phyloP scores from a whole-genome alignment of 495 filamentous ascomycete genomes.

The Cryomyces antarcticus region DNA sequence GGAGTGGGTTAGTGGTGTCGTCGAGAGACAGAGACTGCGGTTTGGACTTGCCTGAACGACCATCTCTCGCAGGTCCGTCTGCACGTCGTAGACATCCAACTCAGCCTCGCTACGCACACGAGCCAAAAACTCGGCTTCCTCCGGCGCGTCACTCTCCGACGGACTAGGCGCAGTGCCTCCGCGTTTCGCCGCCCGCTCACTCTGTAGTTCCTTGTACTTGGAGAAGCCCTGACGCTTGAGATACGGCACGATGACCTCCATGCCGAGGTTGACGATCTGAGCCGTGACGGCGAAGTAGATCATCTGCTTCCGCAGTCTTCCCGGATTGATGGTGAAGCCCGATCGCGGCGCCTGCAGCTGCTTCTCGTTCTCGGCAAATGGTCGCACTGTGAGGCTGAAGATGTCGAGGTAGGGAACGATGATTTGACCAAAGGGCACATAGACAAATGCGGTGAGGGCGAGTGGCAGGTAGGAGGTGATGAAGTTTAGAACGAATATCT shows the following conservation, averaged over 20 bases:
- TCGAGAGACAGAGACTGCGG: not conserved
- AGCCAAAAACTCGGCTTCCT: slow-evolving; percentile 57
- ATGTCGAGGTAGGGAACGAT: slow-evolving; percentile 83
- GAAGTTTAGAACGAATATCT: slow-evolving; percentile 91
- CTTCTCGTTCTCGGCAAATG: slow-evolving; percentile 52
- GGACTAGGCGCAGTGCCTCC: slow-evolving; percentile 17
- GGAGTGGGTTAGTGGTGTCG: slow-evolving; percentile 1
- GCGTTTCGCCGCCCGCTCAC: slow-evolving; percentile 29
- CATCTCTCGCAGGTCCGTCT: slow-evolving; percentile 82
- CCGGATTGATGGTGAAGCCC: slow-evolving; percentile 66
- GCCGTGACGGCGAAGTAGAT: slow-evolving; percentile 96
- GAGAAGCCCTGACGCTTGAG: slow-evolving; percentile 53
- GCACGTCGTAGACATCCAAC: slow-evolving; percentile 69
- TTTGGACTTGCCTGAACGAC: slow-evolving; percentile 48
- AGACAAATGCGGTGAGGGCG: slow-evolving; percentile 87
- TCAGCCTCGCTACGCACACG: slow-evolving; percentile 79
- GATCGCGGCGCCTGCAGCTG: slow-evolving; percentile 35
- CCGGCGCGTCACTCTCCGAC: slow-evolving; percentile 34
- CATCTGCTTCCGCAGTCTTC: slow-evolving; percentile 72
- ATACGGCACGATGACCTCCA: slow-evolving; percentile 75
- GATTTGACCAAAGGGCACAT: slow-evolving; percentile 75
- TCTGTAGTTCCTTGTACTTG: slow-evolving; percentile 53
- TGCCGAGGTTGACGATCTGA: slow-evolving; percentile 68
- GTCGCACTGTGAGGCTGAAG: slow-evolving; percentile 56
- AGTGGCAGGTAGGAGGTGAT: slow-evolving; percentile 90